Conservation (phyloP, 1,284 basidiomycete species). For the Phlebopus sp. region DNA sequence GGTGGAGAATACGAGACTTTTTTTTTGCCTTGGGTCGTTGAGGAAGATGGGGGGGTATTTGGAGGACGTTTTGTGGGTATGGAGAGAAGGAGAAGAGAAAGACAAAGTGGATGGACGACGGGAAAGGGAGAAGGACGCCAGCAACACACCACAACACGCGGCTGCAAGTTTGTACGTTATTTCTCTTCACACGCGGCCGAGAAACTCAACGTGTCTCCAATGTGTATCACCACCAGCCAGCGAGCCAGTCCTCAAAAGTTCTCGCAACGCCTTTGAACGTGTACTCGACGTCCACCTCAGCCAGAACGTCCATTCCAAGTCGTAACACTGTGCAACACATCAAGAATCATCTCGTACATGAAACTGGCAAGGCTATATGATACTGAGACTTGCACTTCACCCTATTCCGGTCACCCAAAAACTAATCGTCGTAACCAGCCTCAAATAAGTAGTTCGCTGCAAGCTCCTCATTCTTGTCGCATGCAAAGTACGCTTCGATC, state of each 20-base stretch:
- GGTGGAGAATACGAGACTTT: conserved; percentile 7
- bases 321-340: too few species aligned
- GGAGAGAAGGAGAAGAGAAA: conserved; percentile 6
- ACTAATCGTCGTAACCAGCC: conserved; percentile 48
- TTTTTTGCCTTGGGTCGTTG: conserved; percentile 1
- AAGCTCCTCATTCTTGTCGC: conserved; percentile 93
- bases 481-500: conserved; percentile 86
- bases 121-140: conserved; percentile 16
- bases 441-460: conserved; percentile 93
- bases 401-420: too few species aligned
- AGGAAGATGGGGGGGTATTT: conserved; percentile 2
- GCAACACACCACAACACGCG: conserved; percentile 18
- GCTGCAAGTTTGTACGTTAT: conserved; percentile 33
- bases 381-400: too few species aligned
- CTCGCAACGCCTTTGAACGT: too few species aligned
- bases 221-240: too few species aligned
- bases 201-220: conserved; percentile 22
- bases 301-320: too few species aligned
- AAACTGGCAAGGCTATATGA: too few species aligned
- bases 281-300: too few species aligned
- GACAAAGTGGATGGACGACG: conserved; percentile 16
- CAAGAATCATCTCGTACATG: too few species aligned
- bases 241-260: too few species aligned
- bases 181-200: conserved; percentile 31
- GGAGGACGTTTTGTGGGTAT: conserved; percentile 26